Evolutionary conservation across 495 filamentous ascomycete genomes (phyloP).

Genomic region (Pyrenula massariospora): DNA sequence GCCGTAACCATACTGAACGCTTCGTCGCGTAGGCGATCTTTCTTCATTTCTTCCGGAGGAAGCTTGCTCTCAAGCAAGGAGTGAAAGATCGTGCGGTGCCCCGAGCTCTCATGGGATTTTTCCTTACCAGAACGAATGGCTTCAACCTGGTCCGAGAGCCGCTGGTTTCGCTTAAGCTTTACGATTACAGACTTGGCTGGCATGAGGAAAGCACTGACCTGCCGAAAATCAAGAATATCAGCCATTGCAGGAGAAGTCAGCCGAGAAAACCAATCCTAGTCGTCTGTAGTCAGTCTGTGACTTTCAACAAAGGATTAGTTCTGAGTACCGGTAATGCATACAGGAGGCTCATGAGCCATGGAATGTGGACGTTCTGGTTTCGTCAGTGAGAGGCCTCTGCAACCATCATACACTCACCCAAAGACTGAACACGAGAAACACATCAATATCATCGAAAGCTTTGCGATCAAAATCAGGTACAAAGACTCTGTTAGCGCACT

Average conservation of each 20-base stretch:
- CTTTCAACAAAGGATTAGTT: neutral
- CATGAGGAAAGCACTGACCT: too few relatives aligned
- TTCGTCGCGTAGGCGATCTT: constrained; percentile 25
- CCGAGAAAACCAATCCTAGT: neutral
- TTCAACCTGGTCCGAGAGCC: constrained; percentile 1
- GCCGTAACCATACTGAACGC: constrained; percentile 23
- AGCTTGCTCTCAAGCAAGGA: constrained; percentile 19
- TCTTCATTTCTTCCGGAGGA: constrained; percentile 15
- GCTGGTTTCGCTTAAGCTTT: neutral
- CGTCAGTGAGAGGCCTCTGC: too few relatives aligned
- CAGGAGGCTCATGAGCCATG: constrained; percentile 1
- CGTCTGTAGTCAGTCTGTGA: neutral
- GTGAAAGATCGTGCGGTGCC: constrained; percentile 24
- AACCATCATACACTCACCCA: neutral
- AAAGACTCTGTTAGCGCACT: neutral
- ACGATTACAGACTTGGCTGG: too few relatives aligned
- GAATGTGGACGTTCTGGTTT: constrained; percentile 1
- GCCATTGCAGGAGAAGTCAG: neutral
- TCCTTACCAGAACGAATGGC: neutral
- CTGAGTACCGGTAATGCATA: constrained; percentile 1
- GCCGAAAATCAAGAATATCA: constrained; percentile 1
- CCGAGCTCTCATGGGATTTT: constrained; percentile 2
- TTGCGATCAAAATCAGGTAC: neutral
- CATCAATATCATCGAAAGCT: neutral
- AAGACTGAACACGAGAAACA: neutral